Base-by-base conservation (phyloP, 1,284 basidiomycete genomes). In the Ustilago crameri region DNA sequence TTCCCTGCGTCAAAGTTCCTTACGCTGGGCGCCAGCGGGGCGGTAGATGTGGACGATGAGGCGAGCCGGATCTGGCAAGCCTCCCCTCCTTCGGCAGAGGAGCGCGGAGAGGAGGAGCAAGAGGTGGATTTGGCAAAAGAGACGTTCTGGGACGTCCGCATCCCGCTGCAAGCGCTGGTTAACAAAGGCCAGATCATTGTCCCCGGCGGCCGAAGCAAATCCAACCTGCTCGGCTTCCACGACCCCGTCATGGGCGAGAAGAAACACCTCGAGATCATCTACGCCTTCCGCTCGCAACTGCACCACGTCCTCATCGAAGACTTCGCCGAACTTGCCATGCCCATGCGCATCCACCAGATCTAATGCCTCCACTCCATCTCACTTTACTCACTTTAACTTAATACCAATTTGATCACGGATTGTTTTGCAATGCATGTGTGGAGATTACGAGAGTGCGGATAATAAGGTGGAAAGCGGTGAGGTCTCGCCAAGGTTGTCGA, bases 221-320 rank as follows among this genome's bases (percentile, higher is more conserved):
- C 88, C 55, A 87, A 87, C 37, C 85, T 92, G 60, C 88, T 90
- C 78, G 91, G 91, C 23, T 91, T 92, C 85, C 88, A 87, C 77
- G 91, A 92, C 84, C 91, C 89, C 61, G 89, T 87, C n/a, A 88
- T 90, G 35, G 88, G 87, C 37, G 86, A 87, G 56, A 84, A 86
- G 53, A 92, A 92, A 85, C 85, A 86, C 23, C 84, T 95, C 49
- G 85, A 88, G 27, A 86, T 95, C 45, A 87, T 89, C 42, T 95
- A 95, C 84, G 48, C 64, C 7, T 96, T 95, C 87, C 87, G 88
- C 66, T 89, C 88, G 40, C 86, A 86, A 63, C 75, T 87, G 84
- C 93, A 95, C 82, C 90, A 91, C 82, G 89, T 89, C 66, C 88
- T 89, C 72, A 88, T 92, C 62, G 88, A 88, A 73, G 93, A 95